phyloP scores from a whole-genome alignment of 1,139 yeast genomes.

The Hanseniaspora gamundiae region DNA sequence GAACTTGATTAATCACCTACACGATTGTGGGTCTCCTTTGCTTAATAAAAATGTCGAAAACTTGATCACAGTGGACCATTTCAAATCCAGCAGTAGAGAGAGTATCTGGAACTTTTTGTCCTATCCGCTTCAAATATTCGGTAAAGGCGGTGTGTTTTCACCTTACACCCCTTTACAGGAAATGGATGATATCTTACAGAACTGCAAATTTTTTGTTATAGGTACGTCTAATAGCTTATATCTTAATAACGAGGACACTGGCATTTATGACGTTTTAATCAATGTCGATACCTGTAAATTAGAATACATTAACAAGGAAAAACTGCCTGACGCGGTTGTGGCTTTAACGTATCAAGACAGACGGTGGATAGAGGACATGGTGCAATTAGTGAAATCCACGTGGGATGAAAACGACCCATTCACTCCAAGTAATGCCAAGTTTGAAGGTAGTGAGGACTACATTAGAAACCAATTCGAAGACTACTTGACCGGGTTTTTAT shows the following conservation, averaged over 20 bases:
- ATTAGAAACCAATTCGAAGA: slow-evolving; percentile 84
- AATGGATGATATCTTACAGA: slow-evolving; percentile 53
- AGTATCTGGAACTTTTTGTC: slow-evolving; percentile 77
- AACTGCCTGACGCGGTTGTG: slow-evolving; percentile 30
- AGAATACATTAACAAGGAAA: slow-evolving; percentile 33
- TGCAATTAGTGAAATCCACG: slow-evolving; percentile 17
- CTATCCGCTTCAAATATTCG: slow-evolving; percentile 75
- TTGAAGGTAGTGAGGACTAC: slow-evolving; percentile 78
- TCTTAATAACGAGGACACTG: slow-evolving; percentile 41
- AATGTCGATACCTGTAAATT: slow-evolving; percentile 40
- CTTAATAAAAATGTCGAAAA: slow-evolving; percentile 45
- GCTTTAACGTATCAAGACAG: slow-evolving; percentile 55
- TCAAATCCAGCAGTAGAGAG: slow-evolving; percentile 65
- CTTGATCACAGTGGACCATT: slow-evolving; percentile 48
- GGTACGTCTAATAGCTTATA: slow-evolving; percentile 84
- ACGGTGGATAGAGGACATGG: slow-evolving; percentile 43
- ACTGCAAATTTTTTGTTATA: slow-evolving; percentile 55
- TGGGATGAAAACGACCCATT: slow-evolving; percentile 34
- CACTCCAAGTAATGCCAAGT: slow-evolving; percentile 37
- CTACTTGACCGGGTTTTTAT: slow-evolving; percentile 62
- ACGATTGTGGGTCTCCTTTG: slow-evolving; percentile 72
- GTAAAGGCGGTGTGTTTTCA: slow-evolving; percentile 77
- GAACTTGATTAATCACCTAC: slow-evolving; percentile 56
- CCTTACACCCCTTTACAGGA: slow-evolving; percentile 93
- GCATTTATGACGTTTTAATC: slow-evolving; percentile 41